Evolutionary conservation across 2,329 filamentous ascomycete species (phyloP), one percentile per base, ranked within the genome.

Genomic region (Venturia oleaginea): DNA sequence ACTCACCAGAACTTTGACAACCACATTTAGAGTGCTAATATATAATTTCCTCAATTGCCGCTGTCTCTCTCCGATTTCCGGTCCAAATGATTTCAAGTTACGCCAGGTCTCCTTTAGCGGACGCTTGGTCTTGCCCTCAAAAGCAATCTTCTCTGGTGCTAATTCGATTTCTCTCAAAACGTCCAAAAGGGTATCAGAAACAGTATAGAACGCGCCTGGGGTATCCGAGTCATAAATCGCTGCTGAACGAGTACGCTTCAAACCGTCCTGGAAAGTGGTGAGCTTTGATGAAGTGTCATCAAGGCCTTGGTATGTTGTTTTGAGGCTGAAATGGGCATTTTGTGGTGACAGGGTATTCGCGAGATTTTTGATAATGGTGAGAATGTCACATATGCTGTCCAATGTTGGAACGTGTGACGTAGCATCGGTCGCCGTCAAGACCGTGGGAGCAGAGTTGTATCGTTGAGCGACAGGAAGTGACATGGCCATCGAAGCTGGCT

Each of bases 101-200:
- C 30, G 27, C 51, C 51, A 57, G 4, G 15, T 32, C 34, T 57
- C 51, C 17, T 57, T 57, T 7, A 57, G 30, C 2, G 51, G 19
- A 30, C 27, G 51, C 22, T 34, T 57, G 51, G 30, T 57, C 24
- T 57, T 57, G 17, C 51, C 27, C 51, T 32, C 27, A 57, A 10
- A 34, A 32, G 30, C 51, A 22, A 57, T 22, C 27, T 17, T 34
- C 19, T 32, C 30, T 7, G 51, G 51, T 34, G 30, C 51, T 34
- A 32, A 4, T 57, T 57, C 51, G 19, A 57, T 27, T 13, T 32
- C 27, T 34, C 51, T 57, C 51, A 57, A 4, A 57, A 57, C 51
- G n/a, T 57, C 51, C 51, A 57, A 34, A 32, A 57, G 51, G 30
- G 30, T 34, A 57, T 57, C 51, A 57, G 15, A 57, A 57, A 57